Conservation (phyloP, 208 protist species). For the Acanthamoeba rhysodes region DNA sequence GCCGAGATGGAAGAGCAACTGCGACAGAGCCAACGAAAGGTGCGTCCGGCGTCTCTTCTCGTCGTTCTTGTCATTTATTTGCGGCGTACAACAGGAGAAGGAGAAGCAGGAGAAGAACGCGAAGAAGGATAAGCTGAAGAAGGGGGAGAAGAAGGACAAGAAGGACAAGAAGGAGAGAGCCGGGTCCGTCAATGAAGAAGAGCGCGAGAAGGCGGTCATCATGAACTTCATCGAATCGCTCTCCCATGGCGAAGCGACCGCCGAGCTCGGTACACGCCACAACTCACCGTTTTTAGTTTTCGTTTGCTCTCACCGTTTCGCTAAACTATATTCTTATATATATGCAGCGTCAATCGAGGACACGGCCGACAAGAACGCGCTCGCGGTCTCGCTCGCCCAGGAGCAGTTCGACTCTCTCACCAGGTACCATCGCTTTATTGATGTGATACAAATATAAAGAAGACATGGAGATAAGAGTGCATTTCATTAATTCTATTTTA, state of each 20-base stretch:
- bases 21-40: neutral
- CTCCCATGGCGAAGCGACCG: neutral
- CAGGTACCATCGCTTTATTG: neutral
- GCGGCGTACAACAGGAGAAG: neutral
- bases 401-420: conserved; percentile 42
- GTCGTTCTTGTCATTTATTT: neutral
- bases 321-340: neutral
- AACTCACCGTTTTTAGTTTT: neutral
- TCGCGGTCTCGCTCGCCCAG: conserved; percentile 37
- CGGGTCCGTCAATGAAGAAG: neutral
- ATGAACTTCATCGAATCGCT: neutral
- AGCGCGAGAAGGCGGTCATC: neutral
- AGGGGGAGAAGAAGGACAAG: neutral
- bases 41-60: neutral
- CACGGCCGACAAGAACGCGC: neutral
- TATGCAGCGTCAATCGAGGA: neutral
- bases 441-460: neutral
- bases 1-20: neutral
- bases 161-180: neutral
- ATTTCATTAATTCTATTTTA: neutral
- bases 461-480: too few relatives aligned
- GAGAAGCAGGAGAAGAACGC: neutral
- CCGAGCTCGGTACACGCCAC: neutral
- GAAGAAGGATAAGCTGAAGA: neutral
- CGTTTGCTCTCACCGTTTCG: neutral